Evolutionary conservation across 306 rosid genomes (phyloP).

Genomic region (peach (Prunus persica)): Prunus_persica_NCBIv2 NC_034009.1:5557001-5557500

Average conservation of each 20-base stretch:
- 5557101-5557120: too few relatives aligned
- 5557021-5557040: neutral
- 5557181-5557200: too few relatives aligned
- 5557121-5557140: too few relatives aligned
- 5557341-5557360: neutral
- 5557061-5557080: neutral
- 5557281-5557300: neutral
- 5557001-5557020: neutral
- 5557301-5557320: neutral
- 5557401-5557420: neutral
- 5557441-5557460: neutral
- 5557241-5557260: neutral
- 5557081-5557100: too few relatives aligned
- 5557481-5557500: neutral
- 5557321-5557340: neutral
- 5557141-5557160: too few relatives aligned
- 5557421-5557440: neutral
- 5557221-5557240: too few relatives aligned
- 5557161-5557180: too few relatives aligned
- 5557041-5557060: neutral
- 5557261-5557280: neutral
- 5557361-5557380: too few relatives aligned
- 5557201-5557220: too few relatives aligned
- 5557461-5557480: accelerated
- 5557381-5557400: neutral